Base-by-base conservation (phyloP, 2,329 filamentous ascomycete species). In the Ophiognomonia clavigignenti-juglandacearum region DNA sequence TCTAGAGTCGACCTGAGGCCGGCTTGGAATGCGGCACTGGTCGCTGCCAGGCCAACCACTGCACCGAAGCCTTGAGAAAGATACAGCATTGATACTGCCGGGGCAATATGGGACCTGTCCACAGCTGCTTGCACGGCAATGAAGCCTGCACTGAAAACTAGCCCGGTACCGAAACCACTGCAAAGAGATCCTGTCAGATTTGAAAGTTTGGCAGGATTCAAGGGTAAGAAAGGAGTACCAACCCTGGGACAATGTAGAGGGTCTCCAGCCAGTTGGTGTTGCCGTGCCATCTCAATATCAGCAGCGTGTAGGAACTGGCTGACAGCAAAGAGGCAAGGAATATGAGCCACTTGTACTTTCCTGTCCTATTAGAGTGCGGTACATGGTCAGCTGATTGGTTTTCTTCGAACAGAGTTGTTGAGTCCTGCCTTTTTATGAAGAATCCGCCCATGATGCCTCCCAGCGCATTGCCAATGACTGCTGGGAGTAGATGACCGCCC, bases 401-500 rank as follows among this genome's bases (percentile, higher is more conserved):
- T 13, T 11, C 26, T 11, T 39, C 7, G 6, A 1, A n/a, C n/a
- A 16, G 13, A 2, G 10, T 23, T 7, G 2, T 6, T 22, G 4
- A 10, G 6, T 14, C 55, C 41, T 36, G 69, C 64, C 64, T 68
- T 34, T 73, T 71, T 55, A 85, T 84, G 40, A 73, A 68, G 0
- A 68, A 56, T 0, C 85, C 84, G 0, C 81, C 73, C 0, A 82
- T 35, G 2, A 88, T 64, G 0, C 81, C 82, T 1, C 83, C 84
- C 1, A 80, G 50, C 0, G 83, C 78, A 54, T 88, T 88, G 0
- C 84, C 85, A 0, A 77, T 63, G 0, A 88, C 82, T 0, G 84
- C 80, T 0, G 85, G 85, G 34, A 88, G 72, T 0, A 89, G 66
- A 55, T 86, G 80, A 0, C 76, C 63, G 0, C 75, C 75, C 31